Percentiles rank a stretch among this genome's conserved stretches.
Evolutionary conservation across 2,329 filamentous ascomycete genomes (phyloP).

Genomic region (Arthrobotrys pseudoclavata): DNA sequence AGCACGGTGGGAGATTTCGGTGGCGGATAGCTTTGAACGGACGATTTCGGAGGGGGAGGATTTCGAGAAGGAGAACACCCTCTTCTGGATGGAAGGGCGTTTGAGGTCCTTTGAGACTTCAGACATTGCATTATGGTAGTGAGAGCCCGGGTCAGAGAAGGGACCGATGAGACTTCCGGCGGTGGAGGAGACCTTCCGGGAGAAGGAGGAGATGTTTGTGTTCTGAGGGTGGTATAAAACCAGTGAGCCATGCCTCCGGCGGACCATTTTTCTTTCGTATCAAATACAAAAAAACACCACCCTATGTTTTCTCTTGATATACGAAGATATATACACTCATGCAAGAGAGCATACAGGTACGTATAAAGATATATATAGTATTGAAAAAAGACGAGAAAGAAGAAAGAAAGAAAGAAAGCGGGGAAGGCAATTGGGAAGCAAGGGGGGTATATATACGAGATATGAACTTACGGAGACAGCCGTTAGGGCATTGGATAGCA

Average conservation of each 20-base stretch:
- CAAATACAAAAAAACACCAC: neutral
- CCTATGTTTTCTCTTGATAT: neutral
- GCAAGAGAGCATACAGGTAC: slow-evolving; percentile 11
- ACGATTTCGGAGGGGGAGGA: slow-evolving; percentile 95
- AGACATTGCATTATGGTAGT: slow-evolving; percentile 88
- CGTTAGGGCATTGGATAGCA: slow-evolving; percentile 53
- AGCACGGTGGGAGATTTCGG: slow-evolving; percentile 94
- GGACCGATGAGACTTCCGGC: slow-evolving; percentile 89
- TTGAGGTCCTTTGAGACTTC: slow-evolving; percentile 91
- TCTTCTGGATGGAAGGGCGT: slow-evolving; percentile 85
- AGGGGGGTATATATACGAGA: slow-evolving; percentile 33
- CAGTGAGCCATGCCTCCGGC: neutral
- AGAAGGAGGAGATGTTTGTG: slow-evolving; percentile 74
- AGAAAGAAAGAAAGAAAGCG: slow-evolving; percentile 60
- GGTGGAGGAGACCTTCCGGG: slow-evolving; percentile 93
- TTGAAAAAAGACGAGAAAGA: neutral
- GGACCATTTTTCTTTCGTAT: slow-evolving; percentile 16
- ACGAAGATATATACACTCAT: neutral
- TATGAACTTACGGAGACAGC: slow-evolving; percentile 52
- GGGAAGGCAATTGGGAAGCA: slow-evolving; percentile 19
- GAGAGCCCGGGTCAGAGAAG: slow-evolving; percentile 72
- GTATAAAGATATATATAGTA: slow-evolving; percentile 1
- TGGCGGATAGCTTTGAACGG: slow-evolving; percentile 87
- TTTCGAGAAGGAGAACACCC: slow-evolving; percentile 89
- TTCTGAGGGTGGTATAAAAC: slow-evolving; percentile 60